These are phyloP conservation scores for Tulasnella sp. DNA, from an alignment of 768 basidiomycete species.

Conservation along the genomic window DNA sequence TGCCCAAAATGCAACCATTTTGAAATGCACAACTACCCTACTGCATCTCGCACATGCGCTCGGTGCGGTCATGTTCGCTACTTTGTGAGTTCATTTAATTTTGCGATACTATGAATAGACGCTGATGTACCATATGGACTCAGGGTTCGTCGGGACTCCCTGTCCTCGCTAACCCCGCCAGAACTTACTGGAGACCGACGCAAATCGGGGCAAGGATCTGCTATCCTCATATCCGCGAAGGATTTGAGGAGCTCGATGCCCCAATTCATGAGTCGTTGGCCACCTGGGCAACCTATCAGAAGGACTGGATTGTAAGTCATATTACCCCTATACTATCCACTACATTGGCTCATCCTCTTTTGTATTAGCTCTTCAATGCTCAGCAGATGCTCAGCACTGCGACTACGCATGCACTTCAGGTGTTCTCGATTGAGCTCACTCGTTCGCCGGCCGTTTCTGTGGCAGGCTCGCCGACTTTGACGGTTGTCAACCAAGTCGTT, in stretches of 20 bases:
- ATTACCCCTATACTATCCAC: too few species aligned
- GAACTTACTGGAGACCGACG: conserved; percentile 12
- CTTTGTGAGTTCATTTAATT: conserved; percentile 5
- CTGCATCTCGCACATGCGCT: conserved; percentile 2
- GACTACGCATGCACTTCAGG: background rate
- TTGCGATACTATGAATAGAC: background rate
- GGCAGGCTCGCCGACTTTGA: background rate
- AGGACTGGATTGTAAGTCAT: conserved; percentile 7
- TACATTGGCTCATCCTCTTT: background rate
- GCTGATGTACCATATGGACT: background rate
- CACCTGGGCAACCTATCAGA: background rate
- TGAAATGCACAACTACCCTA: conserved; percentile 10
- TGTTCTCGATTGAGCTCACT: conserved; percentile 3
- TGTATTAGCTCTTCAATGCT: background rate
- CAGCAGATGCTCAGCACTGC: background rate
- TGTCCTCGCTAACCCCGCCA: background rate
- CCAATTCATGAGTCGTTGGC: conserved; percentile 7
- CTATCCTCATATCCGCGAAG: conserved; percentile 11
- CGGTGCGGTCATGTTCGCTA: conserved; percentile 9
- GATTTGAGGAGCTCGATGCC: conserved; percentile 7
- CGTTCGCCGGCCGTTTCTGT: background rate
- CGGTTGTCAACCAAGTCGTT: conserved; percentile 2
- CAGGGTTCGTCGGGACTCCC: background rate
- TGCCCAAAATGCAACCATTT: conserved; percentile 12
- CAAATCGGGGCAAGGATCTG: conserved; percentile 1